phyloP scores from a whole-genome alignment of 2,329 filamentous ascomycete species.

The Pyricularia sp. region DNA sequence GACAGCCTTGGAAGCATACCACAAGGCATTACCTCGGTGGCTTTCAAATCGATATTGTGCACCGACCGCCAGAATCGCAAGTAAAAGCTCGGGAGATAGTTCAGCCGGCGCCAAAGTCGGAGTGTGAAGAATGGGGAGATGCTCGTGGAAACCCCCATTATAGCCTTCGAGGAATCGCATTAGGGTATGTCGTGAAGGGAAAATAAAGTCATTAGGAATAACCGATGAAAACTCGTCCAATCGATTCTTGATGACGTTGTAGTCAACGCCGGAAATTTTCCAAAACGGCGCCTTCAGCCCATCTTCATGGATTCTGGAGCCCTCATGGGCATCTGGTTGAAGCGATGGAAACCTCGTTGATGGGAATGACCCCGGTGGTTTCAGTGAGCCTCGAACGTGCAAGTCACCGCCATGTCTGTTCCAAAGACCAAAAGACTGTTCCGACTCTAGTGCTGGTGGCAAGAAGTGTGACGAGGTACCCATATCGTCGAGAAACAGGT shows the following conservation, averaged over 20 bases:
- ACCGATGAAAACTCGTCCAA: conserved; percentile 52
- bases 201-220: conserved; percentile 52
- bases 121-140: conserved; percentile 56
- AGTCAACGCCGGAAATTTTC: conserved; percentile 43
- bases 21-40: conserved; percentile 48
- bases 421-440: conserved; percentile 44
- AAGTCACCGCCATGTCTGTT: conserved; percentile 30
- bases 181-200: conserved; percentile 60
- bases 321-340: conserved; percentile 31
- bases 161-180: conserved; percentile 63
- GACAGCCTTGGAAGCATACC: conserved; percentile 51
- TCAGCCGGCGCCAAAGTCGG: conserved; percentile 55
- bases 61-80: conserved; percentile 59
- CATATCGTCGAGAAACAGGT: conserved; percentile 50
- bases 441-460: conserved; percentile 43
- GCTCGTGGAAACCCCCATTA: conserved; percentile 53
- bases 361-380: conserved; percentile 41
- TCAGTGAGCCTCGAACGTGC: conserved; percentile 31
- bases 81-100: conserved; percentile 57
- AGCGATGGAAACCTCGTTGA: conserved; percentile 45
- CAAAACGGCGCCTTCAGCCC: conserved; percentile 26
- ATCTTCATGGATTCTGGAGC: conserved; percentile 29
- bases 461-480: conserved; percentile 44
- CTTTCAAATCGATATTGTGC: conserved; percentile 57
- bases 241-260: conserved; percentile 46